Evolutionary conservation across 2,329 filamentous ascomycete genomes (phyloP).

Genomic region (Botrytis byssoidea): DNA sequence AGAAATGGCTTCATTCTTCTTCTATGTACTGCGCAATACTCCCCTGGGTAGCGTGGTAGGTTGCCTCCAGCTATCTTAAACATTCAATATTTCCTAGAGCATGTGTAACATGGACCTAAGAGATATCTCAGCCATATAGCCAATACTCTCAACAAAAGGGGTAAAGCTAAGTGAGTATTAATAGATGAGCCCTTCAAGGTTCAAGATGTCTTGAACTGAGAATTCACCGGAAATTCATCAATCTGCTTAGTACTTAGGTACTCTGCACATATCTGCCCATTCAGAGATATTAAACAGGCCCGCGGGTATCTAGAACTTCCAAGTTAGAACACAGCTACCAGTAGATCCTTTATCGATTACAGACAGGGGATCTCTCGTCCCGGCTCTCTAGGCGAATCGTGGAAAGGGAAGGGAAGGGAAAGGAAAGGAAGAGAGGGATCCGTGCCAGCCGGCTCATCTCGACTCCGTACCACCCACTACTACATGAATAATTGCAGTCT

Average conservation of each 20-base stretch:
- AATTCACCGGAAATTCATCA: neutral
- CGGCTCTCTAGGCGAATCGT: neutral
- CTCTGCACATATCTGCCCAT: neutral
- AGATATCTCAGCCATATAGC: neutral
- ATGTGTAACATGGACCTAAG: neutral
- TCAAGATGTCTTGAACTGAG: neutral
- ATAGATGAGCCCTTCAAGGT: neutral
- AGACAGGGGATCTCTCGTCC: neutral
- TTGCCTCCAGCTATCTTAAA: neutral
- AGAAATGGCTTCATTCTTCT: neutral
- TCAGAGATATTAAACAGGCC: neutral
- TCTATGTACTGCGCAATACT: neutral
- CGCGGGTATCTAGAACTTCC: neutral
- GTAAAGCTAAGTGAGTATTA: neutral
- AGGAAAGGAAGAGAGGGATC: neutral
- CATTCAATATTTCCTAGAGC: neutral
- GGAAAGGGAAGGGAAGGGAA: neutral
- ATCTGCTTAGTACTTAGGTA: no score
- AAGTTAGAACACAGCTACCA: no score
- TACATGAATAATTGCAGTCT: neutral
- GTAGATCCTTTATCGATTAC: neutral
- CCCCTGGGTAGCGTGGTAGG: neutral
- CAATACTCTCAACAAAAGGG: neutral
- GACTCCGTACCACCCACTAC: neutral
- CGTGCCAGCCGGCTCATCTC: conserved; percentile 7